Percentiles rank a stretch among this genome's conserved stretches.
Conservation (phyloP, 257 asterid genomes). For the Solanum tarapatanum region DNA sequence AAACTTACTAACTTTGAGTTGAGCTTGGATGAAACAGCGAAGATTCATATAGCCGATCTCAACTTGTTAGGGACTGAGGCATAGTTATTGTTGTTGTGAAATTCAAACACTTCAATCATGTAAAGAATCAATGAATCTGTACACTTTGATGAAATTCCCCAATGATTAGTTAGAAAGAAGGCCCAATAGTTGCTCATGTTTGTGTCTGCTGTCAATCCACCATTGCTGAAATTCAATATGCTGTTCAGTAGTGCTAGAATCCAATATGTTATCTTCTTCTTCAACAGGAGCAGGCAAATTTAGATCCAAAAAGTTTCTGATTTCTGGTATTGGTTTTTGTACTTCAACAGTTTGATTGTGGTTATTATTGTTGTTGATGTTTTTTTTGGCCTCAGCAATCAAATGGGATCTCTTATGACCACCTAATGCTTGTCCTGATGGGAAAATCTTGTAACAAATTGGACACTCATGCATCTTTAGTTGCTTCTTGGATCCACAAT, state of each 20-base stretch:
- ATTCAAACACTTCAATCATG: constrained; percentile 6
- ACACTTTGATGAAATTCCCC: constrained; percentile 6
- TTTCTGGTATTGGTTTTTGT: constrained; percentile 23
- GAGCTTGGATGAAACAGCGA: background rate
- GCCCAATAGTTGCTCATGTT: constrained; percentile 39
- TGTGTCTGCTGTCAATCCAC: constrained; percentile 43
- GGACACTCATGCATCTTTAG: constrained; percentile 55
- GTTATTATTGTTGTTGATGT: background rate
- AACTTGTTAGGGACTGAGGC: background rate
- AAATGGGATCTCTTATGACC: constrained; percentile 89
- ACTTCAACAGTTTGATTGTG: background rate
- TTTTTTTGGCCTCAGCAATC: constrained; percentile 23
- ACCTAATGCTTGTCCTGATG: constrained; percentile 83
- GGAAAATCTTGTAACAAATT: constrained; percentile 59
- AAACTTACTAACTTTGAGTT: background rate
- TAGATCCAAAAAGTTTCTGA: constrained; percentile 66
- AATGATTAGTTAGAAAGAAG: constrained; percentile 22
- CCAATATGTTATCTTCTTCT: constrained; percentile 32
- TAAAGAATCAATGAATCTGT: constrained; percentile 43
- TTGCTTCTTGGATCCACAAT: constrained; percentile 18
- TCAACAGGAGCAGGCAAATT: constrained; percentile 87
- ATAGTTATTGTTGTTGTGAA: background rate
- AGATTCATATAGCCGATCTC: background rate
- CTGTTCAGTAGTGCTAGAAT: constrained; percentile 8
- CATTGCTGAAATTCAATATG: constrained; percentile 36